Percentiles rank a stretch among this genome's conserved stretches.
These are phyloP conservation scores for Polytolypa hystricis DNA, from an alignment of 2,329 filamentous ascomycete genomes.

Conservation along the genomic window DNA sequence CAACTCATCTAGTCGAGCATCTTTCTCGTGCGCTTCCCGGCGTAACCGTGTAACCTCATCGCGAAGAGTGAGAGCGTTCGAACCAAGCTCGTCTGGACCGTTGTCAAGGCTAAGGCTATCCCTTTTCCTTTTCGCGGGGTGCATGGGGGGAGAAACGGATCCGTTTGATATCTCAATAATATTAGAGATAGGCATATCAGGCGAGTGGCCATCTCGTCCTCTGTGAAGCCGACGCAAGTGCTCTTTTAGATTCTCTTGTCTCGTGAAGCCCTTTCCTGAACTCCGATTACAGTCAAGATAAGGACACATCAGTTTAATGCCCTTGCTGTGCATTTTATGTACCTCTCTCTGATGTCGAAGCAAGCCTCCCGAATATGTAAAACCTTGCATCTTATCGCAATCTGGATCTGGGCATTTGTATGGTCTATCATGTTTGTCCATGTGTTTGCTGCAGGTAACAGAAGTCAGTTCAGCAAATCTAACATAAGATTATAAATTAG, in stretches of 20 bases:
- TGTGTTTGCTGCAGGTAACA: slow-evolving; percentile 62
- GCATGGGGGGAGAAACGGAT: background rate
- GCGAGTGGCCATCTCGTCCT: slow-evolving; percentile 18
- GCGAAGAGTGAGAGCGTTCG: slow-evolving; percentile 39
- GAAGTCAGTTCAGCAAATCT: slow-evolving; percentile 1
- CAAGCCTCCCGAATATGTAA: slow-evolving; percentile 88
- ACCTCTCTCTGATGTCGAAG: slow-evolving; percentile 87
- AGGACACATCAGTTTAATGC: slow-evolving; percentile 80
- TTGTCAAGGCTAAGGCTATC: slow-evolving; percentile 21
- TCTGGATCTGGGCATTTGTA: slow-evolving; percentile 75
- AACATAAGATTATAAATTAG: background rate
- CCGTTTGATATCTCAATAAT: background rate
- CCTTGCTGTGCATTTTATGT: slow-evolving; percentile 78
- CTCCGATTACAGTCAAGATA: slow-evolving; percentile 81
- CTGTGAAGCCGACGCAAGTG: slow-evolving; percentile 84
- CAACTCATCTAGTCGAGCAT: slow-evolving; percentile 32
- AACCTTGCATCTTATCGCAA: slow-evolving; percentile 84
- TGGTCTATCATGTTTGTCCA: slow-evolving; percentile 94
- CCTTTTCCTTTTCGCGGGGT: slow-evolving; percentile 14
- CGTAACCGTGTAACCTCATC: slow-evolving; percentile 57
- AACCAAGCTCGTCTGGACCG: slow-evolving; percentile 13
- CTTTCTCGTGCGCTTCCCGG: slow-evolving; percentile 51
- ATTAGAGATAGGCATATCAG: background rate
- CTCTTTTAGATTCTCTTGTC: slow-evolving; percentile 88
- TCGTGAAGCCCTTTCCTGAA: slow-evolving; percentile 77